phyloP scores from a whole-genome alignment of 164 flowering plant genomes.

The Stephania japonica region DNA sequence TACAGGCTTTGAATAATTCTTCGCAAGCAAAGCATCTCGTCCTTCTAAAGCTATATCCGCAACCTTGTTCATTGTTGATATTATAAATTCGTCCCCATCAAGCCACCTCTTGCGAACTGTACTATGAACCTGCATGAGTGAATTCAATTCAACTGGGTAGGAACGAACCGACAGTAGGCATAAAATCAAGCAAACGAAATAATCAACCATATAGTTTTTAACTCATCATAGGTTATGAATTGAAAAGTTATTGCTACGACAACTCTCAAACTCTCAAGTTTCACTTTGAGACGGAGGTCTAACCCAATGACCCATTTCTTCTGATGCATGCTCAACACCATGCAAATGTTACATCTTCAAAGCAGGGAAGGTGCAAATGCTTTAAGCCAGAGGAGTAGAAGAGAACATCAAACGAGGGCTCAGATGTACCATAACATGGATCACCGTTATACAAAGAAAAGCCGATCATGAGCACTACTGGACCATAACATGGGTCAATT shows the following conservation, averaged over 20 bases:
- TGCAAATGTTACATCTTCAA: background rate
- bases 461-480: too few relatives aligned
- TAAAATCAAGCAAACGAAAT: background rate
- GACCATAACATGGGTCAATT: too few relatives aligned
- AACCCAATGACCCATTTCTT: too few relatives aligned
- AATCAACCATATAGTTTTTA: background rate
- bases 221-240: background rate
- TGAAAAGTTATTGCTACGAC: background rate
- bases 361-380: background rate
- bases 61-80: conserved; percentile 69
- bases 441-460: too few relatives aligned
- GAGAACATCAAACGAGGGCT: background rate
- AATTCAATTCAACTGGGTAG: too few relatives aligned
- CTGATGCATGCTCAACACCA: background rate
- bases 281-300: too few relatives aligned
- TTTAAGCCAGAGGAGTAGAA: background rate
- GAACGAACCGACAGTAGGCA: background rate
- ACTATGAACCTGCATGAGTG: conserved; percentile 68
- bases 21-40: conserved; percentile 45
- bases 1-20: conserved; percentile 56
- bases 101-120: conserved; percentile 93
- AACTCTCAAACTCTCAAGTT: background rate
- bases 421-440: background rate
- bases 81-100: conserved; percentile 72
- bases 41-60: conserved; percentile 72